A percentile compares a stretch with the other conserved stretches of the same genome.
Evolutionary conservation across 257 asterid species (phyloP).

Genomic region (Solanum ossicruentum): DNA sequence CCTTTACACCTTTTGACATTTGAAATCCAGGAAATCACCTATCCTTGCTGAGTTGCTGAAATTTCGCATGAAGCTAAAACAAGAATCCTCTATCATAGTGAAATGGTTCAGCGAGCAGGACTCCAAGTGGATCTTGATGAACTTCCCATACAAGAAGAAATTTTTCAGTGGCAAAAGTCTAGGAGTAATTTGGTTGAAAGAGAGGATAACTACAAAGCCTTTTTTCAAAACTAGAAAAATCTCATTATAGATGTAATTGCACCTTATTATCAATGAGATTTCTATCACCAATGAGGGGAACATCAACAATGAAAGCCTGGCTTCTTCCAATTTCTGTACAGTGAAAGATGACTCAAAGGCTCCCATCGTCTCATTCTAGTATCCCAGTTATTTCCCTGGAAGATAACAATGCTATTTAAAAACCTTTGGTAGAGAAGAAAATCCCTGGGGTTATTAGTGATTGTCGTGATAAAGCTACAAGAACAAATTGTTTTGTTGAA

Average conservation of each 20-base stretch:
- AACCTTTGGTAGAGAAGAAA: not conserved
- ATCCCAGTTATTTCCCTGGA: not conserved
- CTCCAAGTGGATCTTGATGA: not conserved
- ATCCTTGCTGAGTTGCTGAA: not conserved
- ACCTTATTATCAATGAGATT: not conserved
- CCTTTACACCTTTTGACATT: not conserved
- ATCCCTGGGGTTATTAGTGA: no score
- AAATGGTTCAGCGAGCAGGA: not conserved
- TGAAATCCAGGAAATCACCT: not conserved
- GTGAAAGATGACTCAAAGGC: not conserved
- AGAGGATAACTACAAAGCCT: not conserved
- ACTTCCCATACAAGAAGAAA: not conserved
- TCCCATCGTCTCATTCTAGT: not conserved
- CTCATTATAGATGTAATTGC: not conserved
- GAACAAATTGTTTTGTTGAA: no score
- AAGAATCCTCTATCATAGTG: not conserved
- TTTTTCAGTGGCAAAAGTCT: not conserved
- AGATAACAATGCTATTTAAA: not conserved
- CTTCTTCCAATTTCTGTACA: not conserved
- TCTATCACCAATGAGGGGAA: not conserved
- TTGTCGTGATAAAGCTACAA: no score
- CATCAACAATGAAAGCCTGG: not conserved
- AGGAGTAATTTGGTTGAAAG: not conserved
- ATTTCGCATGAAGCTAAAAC: not conserved
- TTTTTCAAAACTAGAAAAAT: no score